Evolutionary conservation across 2,329 filamentous ascomycete genomes (phyloP).

Genomic region (Pseudogymnoascus sp.): DNA sequence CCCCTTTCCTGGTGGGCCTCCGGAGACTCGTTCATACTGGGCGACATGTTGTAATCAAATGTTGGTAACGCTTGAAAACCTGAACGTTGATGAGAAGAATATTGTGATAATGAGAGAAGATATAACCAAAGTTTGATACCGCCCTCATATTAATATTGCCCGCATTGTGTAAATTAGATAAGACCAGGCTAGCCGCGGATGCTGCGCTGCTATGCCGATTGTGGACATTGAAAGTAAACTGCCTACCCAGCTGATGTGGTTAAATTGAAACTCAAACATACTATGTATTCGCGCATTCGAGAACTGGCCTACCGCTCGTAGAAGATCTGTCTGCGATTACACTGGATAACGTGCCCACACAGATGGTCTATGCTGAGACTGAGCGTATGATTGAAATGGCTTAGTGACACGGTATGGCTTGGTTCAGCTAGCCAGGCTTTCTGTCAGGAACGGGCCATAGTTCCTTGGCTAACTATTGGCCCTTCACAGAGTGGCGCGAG

Average conservation of each 20-base stretch:
- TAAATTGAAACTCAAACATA: not conserved
- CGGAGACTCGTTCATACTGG: not conserved
- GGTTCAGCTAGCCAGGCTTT: not conserved
- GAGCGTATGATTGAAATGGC: not conserved
- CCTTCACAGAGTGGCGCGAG: not conserved
- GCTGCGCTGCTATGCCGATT: not conserved
- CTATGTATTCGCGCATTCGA: not conserved
- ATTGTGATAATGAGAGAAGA: not conserved
- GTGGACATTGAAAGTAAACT: not conserved
- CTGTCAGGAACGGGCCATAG: constrained; percentile 1
- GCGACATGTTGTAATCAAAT: constrained; percentile 1
- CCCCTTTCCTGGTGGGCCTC: not conserved
- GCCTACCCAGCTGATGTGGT: not conserved
- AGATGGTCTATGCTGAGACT: not conserved
- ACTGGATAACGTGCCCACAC: not conserved
- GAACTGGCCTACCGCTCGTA: not conserved
- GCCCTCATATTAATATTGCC: not conserved
- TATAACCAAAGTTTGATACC: not conserved
- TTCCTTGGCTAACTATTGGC: not conserved
- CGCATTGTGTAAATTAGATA: constrained; percentile 2
- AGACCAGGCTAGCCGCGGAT: not conserved
- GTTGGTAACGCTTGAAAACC: not conserved
- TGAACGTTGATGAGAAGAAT: not conserved
- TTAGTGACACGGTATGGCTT: not conserved
- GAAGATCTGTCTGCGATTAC: not conserved